Evolutionary conservation across 164 flowering plant genomes (phyloP).

Genomic region (Aristolochia californica): DNA sequence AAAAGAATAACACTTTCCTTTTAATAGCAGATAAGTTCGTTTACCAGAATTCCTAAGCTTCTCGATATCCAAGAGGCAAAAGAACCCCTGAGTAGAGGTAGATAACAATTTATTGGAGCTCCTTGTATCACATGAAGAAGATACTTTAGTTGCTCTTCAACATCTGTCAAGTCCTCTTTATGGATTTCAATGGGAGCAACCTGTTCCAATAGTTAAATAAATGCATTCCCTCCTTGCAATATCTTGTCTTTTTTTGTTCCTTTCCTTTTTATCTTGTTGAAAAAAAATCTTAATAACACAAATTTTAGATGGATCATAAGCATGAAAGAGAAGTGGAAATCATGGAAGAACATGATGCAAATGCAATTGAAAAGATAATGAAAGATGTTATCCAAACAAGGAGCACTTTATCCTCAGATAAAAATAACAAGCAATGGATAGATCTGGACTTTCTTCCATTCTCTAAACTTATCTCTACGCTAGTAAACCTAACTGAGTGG

Average conservation of each 20-base stretch:
- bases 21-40: constrained; percentile 6
- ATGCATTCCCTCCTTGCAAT: neutral
- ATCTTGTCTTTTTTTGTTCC: neutral
- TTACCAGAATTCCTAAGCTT: constrained; percentile 56
- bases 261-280: too few species aligned
- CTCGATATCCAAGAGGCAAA: constrained; percentile 79
- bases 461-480: too few species aligned
- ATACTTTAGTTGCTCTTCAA: constrained; percentile 73
- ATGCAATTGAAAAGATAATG: too few species aligned
- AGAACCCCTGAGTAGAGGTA: constrained; percentile 59
- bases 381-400: too few species aligned
- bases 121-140: constrained; percentile 56
- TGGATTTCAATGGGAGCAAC: constrained; percentile 80
- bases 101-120: constrained; percentile 28
- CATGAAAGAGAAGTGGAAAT: too few species aligned
- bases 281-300: too few species aligned
- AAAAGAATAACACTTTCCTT: neutral
- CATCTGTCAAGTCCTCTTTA: constrained; percentile 52
- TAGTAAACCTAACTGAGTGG: too few species aligned
- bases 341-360: too few species aligned
- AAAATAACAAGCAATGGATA: too few species aligned
- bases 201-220: constrained; percentile 35
- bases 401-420: too few species aligned
- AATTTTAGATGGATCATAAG: too few species aligned
- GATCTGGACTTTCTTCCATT: too few species aligned